Percentiles rank a stretch among this genome's conserved stretches.
Evolutionary conservation across 176 grass and related monocot species (phyloP).

Genomic region (Chloris gayana): DNA sequence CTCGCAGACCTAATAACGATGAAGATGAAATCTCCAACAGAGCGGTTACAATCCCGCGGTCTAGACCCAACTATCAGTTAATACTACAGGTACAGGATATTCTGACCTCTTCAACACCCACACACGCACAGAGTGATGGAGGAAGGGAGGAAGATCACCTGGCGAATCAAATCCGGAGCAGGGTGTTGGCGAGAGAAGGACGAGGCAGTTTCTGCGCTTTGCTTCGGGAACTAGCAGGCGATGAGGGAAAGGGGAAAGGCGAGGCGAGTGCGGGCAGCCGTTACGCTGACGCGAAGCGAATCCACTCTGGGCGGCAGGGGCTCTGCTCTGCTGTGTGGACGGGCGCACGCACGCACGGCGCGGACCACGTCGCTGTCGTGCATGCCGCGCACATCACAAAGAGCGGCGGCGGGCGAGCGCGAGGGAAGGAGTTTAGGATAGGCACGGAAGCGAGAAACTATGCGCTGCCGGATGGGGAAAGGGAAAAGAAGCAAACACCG

Average conservation of each 20-base stretch:
- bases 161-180: constrained; percentile 26
- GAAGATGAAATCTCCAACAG: not conserved
- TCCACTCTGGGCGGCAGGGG: not conserved
- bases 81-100: not conserved
- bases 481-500: not conserved
- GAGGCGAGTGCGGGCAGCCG: constrained; percentile 1
- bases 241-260: constrained; percentile 33
- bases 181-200: not conserved
- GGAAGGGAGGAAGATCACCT: not conserved
- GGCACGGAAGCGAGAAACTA: constrained; percentile 8
- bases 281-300: constrained; percentile 35
- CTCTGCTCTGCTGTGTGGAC: not conserved
- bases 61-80: not conserved
- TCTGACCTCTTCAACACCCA: not conserved
- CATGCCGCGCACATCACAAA: constrained; percentile 19
- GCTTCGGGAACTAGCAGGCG: not conserved
- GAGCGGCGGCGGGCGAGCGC: not conserved
- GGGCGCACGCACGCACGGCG: not conserved
- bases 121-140: not conserved
- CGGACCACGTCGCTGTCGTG: constrained; percentile 41
- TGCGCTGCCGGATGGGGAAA: not conserved
- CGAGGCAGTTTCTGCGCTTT: not conserved
- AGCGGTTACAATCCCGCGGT: not conserved
- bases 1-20: not conserved
- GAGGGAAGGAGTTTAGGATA: not conserved